phyloP scores from a whole-genome alignment of 148 eudicot species.

The Bassia scoparia region DNA sequence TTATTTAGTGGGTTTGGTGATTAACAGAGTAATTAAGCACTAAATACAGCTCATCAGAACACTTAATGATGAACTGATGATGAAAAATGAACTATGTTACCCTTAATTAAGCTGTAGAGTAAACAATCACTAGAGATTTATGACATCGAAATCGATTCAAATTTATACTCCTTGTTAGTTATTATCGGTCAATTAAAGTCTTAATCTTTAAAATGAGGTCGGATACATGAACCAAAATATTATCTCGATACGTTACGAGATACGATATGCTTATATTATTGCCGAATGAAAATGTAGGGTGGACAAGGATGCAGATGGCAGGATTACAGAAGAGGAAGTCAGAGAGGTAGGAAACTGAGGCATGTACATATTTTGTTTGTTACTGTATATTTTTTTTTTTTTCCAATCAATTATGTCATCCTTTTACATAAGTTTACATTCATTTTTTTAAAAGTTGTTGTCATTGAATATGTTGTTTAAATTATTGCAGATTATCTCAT shows the following conservation, averaged over 20 bases:
- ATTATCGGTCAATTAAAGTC: too few species aligned
- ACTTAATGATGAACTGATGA: too few species aligned
- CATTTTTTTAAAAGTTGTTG: not conserved
- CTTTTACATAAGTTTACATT: not conserved
- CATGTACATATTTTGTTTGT: not conserved
- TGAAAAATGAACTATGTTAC: too few species aligned
- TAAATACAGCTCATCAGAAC: too few species aligned
- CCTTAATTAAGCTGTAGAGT: too few species aligned
- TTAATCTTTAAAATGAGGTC: too few species aligned
- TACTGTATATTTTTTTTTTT: not conserved
- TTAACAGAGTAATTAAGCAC: too few species aligned
- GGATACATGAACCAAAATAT: too few species aligned
- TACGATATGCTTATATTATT: slow-evolving; percentile 8
- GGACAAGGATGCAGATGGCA: slow-evolving; percentile 50
- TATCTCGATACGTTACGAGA: not conserved
- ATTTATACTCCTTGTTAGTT: too few species aligned
- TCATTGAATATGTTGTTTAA: not conserved
- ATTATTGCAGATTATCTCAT: slow-evolving; percentile 32
- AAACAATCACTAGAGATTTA: too few species aligned
- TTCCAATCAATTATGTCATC: not conserved
- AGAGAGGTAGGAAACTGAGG: slow-evolving; percentile 33
- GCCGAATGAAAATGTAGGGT: slow-evolving; percentile 35
- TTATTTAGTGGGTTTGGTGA: too few species aligned
- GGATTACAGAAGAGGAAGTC: slow-evolving; percentile 52
- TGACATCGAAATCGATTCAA: too few species aligned